Percentiles rank a stretch among this genome's conserved stretches.
Conservation (phyloP, 352 stramenopile genomes). For the Plasmopara viticola region DNA sequence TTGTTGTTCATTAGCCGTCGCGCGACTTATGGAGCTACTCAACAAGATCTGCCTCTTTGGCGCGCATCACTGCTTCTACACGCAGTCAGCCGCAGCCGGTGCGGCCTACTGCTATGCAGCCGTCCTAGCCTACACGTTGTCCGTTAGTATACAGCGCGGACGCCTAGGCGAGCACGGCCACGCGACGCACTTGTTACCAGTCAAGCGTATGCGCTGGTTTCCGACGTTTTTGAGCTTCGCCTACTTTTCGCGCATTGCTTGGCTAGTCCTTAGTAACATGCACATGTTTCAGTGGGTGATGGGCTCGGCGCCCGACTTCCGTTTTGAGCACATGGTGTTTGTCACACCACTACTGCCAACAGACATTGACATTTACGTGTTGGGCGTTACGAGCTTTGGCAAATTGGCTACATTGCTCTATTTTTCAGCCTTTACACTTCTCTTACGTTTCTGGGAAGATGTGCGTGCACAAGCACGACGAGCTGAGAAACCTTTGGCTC, state of each 20-base stretch:
- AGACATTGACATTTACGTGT: conserved; percentile 78
- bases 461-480: conserved; percentile 47
- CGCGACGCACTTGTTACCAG: conserved; percentile 67
- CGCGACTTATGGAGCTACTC: conserved; percentile 29
- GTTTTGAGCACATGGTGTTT: conserved; percentile 72
- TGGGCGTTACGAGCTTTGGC: conserved; percentile 67
- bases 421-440: conserved; percentile 75
- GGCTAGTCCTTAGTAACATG: conserved; percentile 73
- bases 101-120: conserved; percentile 64
- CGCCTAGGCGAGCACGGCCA: conserved; percentile 76
- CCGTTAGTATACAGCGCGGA: conserved; percentile 61
- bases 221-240: conserved; percentile 70
- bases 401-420: conserved; percentile 76
- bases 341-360: conserved; percentile 57
- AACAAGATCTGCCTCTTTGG: conserved; percentile 71
- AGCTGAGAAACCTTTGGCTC: conserved; percentile 49
- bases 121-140: conserved; percentile 64
- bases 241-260: conserved; percentile 65
- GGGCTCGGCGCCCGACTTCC: conserved; percentile 33
- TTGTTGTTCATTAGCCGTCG: not conserved
- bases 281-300: conserved; percentile 78
- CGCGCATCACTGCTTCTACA: conserved; percentile 72
- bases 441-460: conserved; percentile 79
- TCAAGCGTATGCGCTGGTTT: conserved; percentile 82
- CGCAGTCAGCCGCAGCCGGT: conserved; percentile 51